Percentiles rank a stretch among this genome's conserved stretches.
Conservation (phyloP, 345 rosid species). For the Limnanthes douglasii region DNA sequence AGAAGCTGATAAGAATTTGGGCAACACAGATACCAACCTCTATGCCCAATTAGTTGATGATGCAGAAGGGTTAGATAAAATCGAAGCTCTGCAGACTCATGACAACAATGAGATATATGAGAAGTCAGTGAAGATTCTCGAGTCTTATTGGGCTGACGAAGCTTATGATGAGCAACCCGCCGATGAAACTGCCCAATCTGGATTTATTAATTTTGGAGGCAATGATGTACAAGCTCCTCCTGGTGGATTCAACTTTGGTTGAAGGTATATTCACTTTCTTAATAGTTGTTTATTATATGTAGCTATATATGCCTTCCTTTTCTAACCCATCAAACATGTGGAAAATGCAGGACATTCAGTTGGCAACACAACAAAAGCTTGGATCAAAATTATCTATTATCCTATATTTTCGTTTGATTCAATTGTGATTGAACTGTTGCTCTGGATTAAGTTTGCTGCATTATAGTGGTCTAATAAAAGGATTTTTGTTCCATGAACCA, state of each 20-base stretch:
- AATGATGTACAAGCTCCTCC: constrained; percentile 41
- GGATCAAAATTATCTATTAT: no score
- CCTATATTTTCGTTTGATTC: no score
- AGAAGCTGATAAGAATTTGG: constrained; percentile 55
- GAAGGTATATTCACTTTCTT: no score
- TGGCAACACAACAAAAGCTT: no score
- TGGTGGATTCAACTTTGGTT: constrained; percentile 70
- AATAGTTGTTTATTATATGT: no score
- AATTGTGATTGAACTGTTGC: no score
- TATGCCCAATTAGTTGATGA: constrained; percentile 71
- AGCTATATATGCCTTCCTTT: no score
- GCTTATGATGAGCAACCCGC: constrained; percentile 65
- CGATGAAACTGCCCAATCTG: constrained; percentile 36
- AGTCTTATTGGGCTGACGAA: constrained; percentile 79
- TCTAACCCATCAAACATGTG: no score
- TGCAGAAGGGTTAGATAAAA: constrained; percentile 75
- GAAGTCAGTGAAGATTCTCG: constrained; percentile 76
- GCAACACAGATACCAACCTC: constrained; percentile 33
- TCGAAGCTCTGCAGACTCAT: constrained; percentile 71
- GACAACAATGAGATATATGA: constrained; percentile 79
- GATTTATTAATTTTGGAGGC: constrained; percentile 58
- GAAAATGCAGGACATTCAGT: no score
- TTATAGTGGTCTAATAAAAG: no score
- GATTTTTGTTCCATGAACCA: no score
- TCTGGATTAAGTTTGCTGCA: no score